These are phyloP conservation scores for Ambrosia artemisiifolia DNA, from an alignment of 129 eudicot genomes.

Conservation along the genomic window DNA sequence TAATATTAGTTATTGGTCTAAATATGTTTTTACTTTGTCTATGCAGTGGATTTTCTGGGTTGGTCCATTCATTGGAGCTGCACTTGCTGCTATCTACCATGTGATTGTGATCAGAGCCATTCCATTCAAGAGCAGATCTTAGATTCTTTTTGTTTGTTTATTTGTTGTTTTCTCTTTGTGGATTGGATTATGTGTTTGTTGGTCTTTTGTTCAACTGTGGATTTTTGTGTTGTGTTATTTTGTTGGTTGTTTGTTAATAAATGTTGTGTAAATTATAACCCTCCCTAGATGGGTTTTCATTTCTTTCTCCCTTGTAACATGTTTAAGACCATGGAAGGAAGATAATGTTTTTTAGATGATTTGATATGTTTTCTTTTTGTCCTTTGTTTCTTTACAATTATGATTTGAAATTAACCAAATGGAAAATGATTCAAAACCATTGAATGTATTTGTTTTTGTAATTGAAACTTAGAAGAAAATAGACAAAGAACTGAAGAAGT, in stretches of 20 bases:
- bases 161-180: not conserved
- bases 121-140: constrained; percentile 57
- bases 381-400: not conserved
- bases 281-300: not conserved
- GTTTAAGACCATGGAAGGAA: constrained; percentile 6
- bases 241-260: not conserved
- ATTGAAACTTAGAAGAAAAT: no score
- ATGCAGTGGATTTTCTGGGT: constrained; percentile 74
- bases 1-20: not conserved
- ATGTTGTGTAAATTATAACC: constrained; percentile 24
- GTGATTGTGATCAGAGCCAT: constrained; percentile 59
- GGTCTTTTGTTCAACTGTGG: constrained; percentile 15
- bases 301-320: constrained; percentile 9
- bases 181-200: constrained; percentile 10
- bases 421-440: not conserved
- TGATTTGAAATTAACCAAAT: no score
- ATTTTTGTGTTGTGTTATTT: constrained; percentile 8
- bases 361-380: not conserved
- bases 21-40: not conserved
- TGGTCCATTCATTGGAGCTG: constrained; percentile 71
- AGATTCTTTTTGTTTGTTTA: constrained; percentile 11
- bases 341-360: not conserved
- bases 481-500: no score
- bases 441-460: no score
- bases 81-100: constrained; percentile 64